These are phyloP conservation scores for Fusarium pseudocircinatum DNA, from an alignment of 2,329 filamentous ascomycete genomes.

Conservation along the genomic window DNA sequence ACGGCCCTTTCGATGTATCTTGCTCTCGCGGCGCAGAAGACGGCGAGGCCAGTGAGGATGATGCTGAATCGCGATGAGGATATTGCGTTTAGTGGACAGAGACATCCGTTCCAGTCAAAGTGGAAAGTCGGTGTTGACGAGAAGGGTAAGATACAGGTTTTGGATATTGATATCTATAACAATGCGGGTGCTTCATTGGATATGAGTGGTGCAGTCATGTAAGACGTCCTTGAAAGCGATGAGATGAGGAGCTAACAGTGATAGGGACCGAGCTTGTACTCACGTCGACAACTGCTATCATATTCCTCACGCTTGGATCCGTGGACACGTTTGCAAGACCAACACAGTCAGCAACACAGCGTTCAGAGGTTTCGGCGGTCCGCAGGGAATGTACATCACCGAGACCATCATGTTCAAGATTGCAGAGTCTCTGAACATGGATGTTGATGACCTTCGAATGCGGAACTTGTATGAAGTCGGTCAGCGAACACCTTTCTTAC, in stretches of 20 bases:
- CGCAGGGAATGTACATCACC: not conserved
- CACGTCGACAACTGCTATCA: slow-evolving; percentile 3
- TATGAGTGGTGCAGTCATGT: not conserved
- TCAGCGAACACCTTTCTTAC: not conserved
- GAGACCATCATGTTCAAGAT: not conserved
- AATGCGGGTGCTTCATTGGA: not conserved
- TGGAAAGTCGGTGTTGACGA: not conserved
- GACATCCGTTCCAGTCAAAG: not conserved
- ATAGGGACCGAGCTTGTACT: not conserved
- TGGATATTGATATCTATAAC: not conserved
- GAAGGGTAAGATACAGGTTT: not conserved
- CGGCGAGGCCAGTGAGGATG: not conserved
- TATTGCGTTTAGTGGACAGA: not conserved
- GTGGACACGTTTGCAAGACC: not conserved
- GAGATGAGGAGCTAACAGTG: fast-evolving
- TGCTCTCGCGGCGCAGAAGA: not conserved
- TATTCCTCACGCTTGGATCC: not conserved
- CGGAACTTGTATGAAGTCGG: not conserved
- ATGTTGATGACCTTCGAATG: not conserved
- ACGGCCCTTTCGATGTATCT: not conserved
- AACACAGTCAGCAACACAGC: not conserved
- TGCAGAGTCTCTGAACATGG: not conserved
- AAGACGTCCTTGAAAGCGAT: fast-evolving
- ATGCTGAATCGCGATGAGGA: slow-evolving; percentile 3
- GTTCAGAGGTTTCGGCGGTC: not conserved